These are phyloP conservation scores for Cicer chorassanicum DNA, from an alignment of 306 rosid genomes.

Conservation along the genomic window DNA sequence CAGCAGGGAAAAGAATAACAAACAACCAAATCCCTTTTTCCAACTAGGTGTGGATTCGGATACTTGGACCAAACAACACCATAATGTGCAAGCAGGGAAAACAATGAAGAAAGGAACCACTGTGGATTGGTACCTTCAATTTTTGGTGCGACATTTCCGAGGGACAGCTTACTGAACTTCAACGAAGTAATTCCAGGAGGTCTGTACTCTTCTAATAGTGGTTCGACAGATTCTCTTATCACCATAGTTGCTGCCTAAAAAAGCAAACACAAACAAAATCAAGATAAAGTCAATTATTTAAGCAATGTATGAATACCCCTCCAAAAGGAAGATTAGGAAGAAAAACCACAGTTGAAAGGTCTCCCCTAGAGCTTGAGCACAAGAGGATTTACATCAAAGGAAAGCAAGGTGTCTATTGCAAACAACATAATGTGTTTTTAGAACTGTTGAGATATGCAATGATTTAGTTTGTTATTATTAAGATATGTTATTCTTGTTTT, in stretches of 20 bases:
- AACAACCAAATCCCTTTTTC: conserved; percentile 8
- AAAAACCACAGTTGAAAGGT: conserved; percentile 32
- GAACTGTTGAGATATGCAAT: too few relatives aligned
- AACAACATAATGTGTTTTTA: neutral
- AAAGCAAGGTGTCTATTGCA: conserved; percentile 26
- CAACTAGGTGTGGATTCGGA: neutral
- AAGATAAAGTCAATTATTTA: conserved; percentile 34
- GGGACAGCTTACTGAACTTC: conserved; percentile 89
- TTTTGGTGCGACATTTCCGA: conserved; percentile 91
- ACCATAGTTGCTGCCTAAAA: conserved; percentile 84
- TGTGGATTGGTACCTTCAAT: conserved; percentile 71
- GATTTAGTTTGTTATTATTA: too few relatives aligned
- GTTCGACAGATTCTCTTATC: conserved; percentile 91
- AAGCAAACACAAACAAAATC: conserved; percentile 36
- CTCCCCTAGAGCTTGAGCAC: conserved; percentile 25
- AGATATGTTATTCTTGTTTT: too few relatives aligned
- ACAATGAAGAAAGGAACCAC: conserved; percentile 2
- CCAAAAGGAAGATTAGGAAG: conserved; percentile 5
- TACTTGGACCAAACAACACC: neutral
- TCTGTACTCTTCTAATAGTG: conserved; percentile 86
- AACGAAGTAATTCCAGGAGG: conserved; percentile 89
- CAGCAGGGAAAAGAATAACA: conserved; percentile 1
- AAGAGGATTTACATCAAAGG: conserved; percentile 2
- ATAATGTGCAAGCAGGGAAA: conserved; percentile 3
- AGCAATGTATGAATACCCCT: conserved; percentile 24